phyloP scores from a whole-genome alignment of 495 filamentous ascomycete genomes.

The Xylaria venustula region DNA sequence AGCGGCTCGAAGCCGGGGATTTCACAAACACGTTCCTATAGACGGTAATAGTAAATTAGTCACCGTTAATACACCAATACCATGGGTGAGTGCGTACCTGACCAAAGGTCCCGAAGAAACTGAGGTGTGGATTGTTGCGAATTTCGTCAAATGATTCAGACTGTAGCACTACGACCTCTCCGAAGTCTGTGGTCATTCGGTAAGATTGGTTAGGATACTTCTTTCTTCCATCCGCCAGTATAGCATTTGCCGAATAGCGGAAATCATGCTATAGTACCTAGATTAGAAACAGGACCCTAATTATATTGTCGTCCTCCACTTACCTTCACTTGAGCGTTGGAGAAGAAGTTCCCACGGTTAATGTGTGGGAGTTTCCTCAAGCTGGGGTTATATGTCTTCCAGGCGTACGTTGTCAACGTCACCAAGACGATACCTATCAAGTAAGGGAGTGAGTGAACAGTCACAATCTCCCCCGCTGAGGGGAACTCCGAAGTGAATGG shows the following conservation, averaged over 20 bases:
- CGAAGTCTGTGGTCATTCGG: slow-evolving; percentile 27
- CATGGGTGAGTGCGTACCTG: slow-evolving; percentile 29
- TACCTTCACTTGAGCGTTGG: slow-evolving; percentile 11
- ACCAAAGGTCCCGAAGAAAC: slow-evolving; percentile 35
- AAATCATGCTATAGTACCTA: slow-evolving; percentile 11
- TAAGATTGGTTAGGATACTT: slow-evolving; percentile 21
- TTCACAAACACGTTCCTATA: slow-evolving; percentile 15
- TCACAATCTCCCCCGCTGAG: background rate
- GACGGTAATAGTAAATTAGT: background rate
- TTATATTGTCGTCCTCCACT: background rate
- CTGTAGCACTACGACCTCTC: slow-evolving; percentile 41
- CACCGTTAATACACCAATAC: background rate
- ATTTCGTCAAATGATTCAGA: slow-evolving; percentile 48
- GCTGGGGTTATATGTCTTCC: background rate
- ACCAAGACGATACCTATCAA: slow-evolving; percentile 10
- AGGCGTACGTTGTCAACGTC: slow-evolving; percentile 7
- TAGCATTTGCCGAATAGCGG: background rate
- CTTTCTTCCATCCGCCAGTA: slow-evolving; percentile 12
- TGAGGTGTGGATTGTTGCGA: slow-evolving; percentile 38
- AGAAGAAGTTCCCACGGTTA: slow-evolving; percentile 15
- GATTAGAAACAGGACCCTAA: background rate
- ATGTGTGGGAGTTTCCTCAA: slow-evolving; percentile 15
- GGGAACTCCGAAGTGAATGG: background rate
- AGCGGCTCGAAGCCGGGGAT: slow-evolving; percentile 50
- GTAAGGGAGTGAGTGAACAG: background rate